Base-by-base conservation (phyloP, 768 basidiomycete species). In the Pleurotus pulmonarius region DNA sequence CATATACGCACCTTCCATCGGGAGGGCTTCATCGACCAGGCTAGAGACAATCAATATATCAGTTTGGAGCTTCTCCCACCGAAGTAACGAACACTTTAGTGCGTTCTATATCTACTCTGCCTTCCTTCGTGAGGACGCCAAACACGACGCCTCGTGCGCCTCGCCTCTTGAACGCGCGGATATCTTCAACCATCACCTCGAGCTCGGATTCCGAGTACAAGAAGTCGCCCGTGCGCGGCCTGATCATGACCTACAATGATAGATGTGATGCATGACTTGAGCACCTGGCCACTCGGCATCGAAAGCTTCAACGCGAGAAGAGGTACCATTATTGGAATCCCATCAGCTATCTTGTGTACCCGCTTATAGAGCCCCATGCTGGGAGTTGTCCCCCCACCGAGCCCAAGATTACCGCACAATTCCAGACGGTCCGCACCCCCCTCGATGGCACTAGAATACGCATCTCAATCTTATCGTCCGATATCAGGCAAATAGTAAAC, bases 301-400 rank as follows among this genome's bases (percentile, higher is more conserved):
- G 16, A 43, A 25, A 18, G 15, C 22, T 46, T 5, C 2, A 47
- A 46, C 24, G 46, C 16, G 52, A 57, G 55, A 15, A 40, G 22
- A 48, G 70, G 58, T 65, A 86, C 92, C 89, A 94, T 91, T 56
- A 90, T 75, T 0, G 87, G 83, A 6, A 82, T 63, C 41, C 76
- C 70, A 4, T 78, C 75, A 13, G 80, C 71, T 3, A 70, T 75
- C 26, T 71, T 73, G 57, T 78, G 76, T 43, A 93, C 80, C 3
- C 77, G 69, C 61, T 71, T 83, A 38, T 91, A 71, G 34, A 93
- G 76, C 0, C 92, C 92, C n/a, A 88, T 60, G 58, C 83, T 88
- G 4, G 92, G 92, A 0, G 92, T 94, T 15, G 84, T 88, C 7
- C 92, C 92, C 18, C 92, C 92, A 20, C 91, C 92, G 24, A 81